Conservation (phyloP, 108 stramenopile genomes). For the Cyclostephanos invisitatus region DNA sequence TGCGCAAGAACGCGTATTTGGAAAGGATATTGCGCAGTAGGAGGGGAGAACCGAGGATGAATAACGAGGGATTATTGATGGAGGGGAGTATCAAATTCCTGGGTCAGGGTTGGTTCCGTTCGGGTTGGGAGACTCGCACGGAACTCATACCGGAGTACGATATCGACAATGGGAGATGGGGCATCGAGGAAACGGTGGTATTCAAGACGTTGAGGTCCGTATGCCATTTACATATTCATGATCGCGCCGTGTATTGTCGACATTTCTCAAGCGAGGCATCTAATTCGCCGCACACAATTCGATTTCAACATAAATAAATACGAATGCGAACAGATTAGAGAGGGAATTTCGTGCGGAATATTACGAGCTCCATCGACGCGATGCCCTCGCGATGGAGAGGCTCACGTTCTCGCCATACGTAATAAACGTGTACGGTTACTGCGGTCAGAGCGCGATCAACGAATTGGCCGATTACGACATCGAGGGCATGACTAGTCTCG, state of each 20-base stretch:
- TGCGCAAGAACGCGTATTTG: neutral
- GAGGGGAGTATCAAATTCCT: constrained; percentile 54
- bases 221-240: no score
- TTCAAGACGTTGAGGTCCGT: constrained; percentile 75
- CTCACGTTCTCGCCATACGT: constrained; percentile 77
- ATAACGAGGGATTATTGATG: constrained; percentile 23
- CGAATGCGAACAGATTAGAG: constrained; percentile 35
- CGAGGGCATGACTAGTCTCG: constrained; percentile 54
- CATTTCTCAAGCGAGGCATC: no score
- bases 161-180: constrained; percentile 35
- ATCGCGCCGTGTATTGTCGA: no score
- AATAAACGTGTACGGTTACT: constrained; percentile 82
- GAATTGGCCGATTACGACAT: constrained; percentile 74
- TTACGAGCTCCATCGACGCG: constrained; percentile 81
- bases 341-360: constrained; percentile 81
- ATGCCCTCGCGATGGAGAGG: constrained; percentile 89
- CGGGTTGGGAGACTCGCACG: constrained; percentile 63
- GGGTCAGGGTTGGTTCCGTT: constrained; percentile 86
- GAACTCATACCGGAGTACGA: constrained; percentile 17
- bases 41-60: constrained; percentile 18
- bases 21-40: neutral
- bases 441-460: constrained; percentile 86
- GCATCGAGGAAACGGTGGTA: constrained; percentile 52
- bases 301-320: no score
- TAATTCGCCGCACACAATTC: no score